Conservation (phyloP, 2,329 filamentous ascomycete species). For the Arthrobotrys iridis region DNA sequence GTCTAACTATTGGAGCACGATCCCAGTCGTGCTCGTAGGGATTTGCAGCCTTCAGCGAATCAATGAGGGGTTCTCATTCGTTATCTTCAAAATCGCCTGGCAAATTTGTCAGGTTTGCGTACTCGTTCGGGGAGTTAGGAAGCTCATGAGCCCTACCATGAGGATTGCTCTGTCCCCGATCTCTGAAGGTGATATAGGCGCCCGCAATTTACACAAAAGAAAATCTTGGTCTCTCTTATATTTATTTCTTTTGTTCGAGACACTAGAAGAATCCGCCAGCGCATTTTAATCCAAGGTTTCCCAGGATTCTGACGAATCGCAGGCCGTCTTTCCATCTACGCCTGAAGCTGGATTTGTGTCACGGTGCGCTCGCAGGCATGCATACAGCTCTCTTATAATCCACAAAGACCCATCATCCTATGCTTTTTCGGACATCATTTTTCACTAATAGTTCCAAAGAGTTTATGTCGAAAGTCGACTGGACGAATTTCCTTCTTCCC, state of each 20-base stretch:
- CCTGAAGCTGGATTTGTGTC: conserved; percentile 46
- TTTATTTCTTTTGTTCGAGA: conserved; percentile 35
- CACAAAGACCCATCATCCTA: conserved; percentile 18
- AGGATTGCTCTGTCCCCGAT: conserved; percentile 29
- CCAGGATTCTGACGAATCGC: conserved; percentile 43
- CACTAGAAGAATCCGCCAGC: conserved; percentile 10
- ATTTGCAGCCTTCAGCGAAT: conserved; percentile 38
- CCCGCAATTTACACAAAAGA: conserved; percentile 47
- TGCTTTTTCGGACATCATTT: conserved; percentile 44
- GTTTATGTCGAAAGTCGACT: conserved; percentile 41
- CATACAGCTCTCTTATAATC: conserved; percentile 50
- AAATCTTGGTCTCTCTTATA: not conserved
- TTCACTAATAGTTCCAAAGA: conserved; percentile 26
- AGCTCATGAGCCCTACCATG: conserved; percentile 16
- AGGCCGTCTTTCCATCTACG: conserved; percentile 22
- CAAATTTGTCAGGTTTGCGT: conserved; percentile 48
- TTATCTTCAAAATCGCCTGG: conserved; percentile 24
- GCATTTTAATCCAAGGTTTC: conserved; percentile 36
- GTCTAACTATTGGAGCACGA: conserved; percentile 2
- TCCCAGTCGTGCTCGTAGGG: conserved; percentile 12
- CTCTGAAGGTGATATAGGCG: conserved; percentile 44
- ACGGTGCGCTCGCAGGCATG: conserved; percentile 45
- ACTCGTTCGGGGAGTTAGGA: conserved; percentile 36
- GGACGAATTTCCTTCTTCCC: conserved; percentile 39
- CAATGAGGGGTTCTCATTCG: conserved; percentile 20